Conservation (phyloP, 441 rosid species). For the Omphalea diandra region DNA sequence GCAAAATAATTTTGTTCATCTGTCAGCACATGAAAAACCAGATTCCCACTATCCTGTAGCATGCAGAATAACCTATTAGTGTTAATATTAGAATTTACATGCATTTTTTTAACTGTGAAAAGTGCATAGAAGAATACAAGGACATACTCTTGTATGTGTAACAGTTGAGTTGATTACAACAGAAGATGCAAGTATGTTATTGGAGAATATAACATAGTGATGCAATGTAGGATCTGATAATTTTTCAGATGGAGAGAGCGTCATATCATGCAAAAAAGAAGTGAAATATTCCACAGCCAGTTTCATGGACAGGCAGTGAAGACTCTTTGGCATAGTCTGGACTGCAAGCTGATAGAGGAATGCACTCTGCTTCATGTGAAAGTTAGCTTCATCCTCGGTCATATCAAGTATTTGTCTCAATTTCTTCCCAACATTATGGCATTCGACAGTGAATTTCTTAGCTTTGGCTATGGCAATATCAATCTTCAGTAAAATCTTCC, state of each 20-base stretch:
- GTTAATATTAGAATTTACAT: slow-evolving; percentile 18
- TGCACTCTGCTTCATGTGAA: slow-evolving; percentile 96
- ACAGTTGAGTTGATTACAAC: slow-evolving; percentile 93
- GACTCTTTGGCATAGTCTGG: slow-evolving; percentile 94
- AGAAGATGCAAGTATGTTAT: slow-evolving; percentile 76
- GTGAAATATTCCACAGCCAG: slow-evolving; percentile 84
- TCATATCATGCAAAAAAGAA: slow-evolving; percentile 46
- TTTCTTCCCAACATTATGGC: slow-evolving; percentile 89
- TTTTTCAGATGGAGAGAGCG: slow-evolving; percentile 45
- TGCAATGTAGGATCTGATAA: slow-evolving; percentile 62
- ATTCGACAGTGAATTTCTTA: slow-evolving; percentile 65
- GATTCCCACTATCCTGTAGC: slow-evolving; percentile 76
- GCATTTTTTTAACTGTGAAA: slow-evolving; percentile 23
- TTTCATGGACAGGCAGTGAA: slow-evolving; percentile 90
- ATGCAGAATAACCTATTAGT: slow-evolving; percentile 32
- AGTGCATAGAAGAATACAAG: slow-evolving; percentile 16
- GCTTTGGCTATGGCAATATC: slow-evolving; percentile 71
- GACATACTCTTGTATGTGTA: slow-evolving; percentile 60
- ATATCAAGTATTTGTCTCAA: slow-evolving; percentile 84
- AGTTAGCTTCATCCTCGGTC: slow-evolving; percentile 89
- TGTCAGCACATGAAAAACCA: slow-evolving; percentile 89
- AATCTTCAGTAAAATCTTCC: slow-evolving; percentile 55
- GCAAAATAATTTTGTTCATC: slow-evolving; percentile 79
- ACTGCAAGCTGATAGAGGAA: slow-evolving; percentile 88
- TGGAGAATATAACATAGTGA: slow-evolving; percentile 78